Base-by-base conservation (phyloP, 2,329 filamentous ascomycete species). In the Pseudogymnoascus sp. region DNA sequence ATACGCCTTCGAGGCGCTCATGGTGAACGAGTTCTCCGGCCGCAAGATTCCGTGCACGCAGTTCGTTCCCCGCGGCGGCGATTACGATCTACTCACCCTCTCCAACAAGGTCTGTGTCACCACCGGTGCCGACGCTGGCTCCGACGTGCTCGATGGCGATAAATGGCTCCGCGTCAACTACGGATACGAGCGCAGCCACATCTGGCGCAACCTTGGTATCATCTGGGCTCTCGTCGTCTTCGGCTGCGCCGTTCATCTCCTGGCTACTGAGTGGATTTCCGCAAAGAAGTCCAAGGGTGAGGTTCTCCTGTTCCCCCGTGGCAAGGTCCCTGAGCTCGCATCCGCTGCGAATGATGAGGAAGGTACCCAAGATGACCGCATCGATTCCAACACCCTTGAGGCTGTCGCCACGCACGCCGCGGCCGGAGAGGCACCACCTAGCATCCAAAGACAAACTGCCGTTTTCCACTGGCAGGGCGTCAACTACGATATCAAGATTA, bases 1-100 rank as follows among this genome's bases (percentile, higher is more conserved):
- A 1, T 95, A 95, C 65, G 84, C 85, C 0, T 96, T 95, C 69
- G 90, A 95, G 72, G 77, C 85, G 0, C 79, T 95, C 18, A 88
- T 93, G 80, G 82, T 90, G 65, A 96, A 95, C 74, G 91, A 96
- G 72, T 96, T 96, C 53, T 63, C 60, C 50, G 64, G 62, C 22
- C 62, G 65, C 7, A 57, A 60, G 7, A 67, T 70, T 33, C 61
- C 63, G 28, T 71, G 70, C 59, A 33, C 64, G 50, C 0, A 33
- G 58, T 68, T 68, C 37, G 62, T 70, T 3, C 70, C 70, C 2
- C 36, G 39, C 1, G 68, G 47, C 47, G 67, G n/a, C 58, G 57
- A n/a, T 11, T 70, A 68, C 50, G 57, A 57, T 9, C 60, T 65
- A 25, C 57, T 65, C 2, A 22, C 61, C 8, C 43, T 63, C 1